phyloP scores from a whole-genome alignment of 257 asterid species.

The Avicennia marina region DNA sequence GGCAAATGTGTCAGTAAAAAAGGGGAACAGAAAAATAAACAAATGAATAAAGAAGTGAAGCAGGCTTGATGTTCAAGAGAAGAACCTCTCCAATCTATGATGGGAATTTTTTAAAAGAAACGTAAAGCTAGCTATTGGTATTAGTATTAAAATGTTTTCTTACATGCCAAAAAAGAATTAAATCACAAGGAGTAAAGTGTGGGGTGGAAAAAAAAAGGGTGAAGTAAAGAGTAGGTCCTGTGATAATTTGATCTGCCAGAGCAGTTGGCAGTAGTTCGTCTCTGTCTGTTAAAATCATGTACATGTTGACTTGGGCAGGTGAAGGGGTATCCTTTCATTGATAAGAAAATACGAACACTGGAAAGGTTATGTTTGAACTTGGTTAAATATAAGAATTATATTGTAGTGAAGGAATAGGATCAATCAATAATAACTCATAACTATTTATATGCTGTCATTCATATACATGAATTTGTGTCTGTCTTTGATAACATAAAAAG shows the following conservation, averaged over 20 bases:
- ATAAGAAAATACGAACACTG: no score
- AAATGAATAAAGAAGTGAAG: constrained; percentile 18
- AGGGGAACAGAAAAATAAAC: no score
- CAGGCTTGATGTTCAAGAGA: constrained; percentile 82
- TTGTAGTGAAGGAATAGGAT: background rate
- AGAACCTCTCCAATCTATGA: constrained; percentile 52
- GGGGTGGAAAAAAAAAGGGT: background rate
- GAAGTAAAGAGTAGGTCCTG: constrained; percentile 44
- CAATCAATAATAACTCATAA: background rate
- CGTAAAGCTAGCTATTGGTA: constrained; percentile 12
- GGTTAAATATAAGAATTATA: background rate
- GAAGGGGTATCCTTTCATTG: constrained; percentile 18
- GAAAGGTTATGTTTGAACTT: background rate
- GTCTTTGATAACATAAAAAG: constrained; percentile 18
- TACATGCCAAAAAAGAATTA: background rate
- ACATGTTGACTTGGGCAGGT: constrained; percentile 58
- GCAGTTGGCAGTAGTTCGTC: constrained; percentile 75
- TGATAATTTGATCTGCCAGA: constrained; percentile 64
- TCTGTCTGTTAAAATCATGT: constrained; percentile 49
- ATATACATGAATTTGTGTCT: constrained; percentile 19
- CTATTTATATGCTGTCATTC: constrained; percentile 30
- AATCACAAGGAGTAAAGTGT: constrained; percentile 18
- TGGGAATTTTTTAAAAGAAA: constrained; percentile 16
- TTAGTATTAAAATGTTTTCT: background rate
- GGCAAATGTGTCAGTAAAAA: constrained; percentile 86